Evolutionary conservation across 441 rosid species (phyloP).

Genomic region (Populus tomentosa): DNA sequence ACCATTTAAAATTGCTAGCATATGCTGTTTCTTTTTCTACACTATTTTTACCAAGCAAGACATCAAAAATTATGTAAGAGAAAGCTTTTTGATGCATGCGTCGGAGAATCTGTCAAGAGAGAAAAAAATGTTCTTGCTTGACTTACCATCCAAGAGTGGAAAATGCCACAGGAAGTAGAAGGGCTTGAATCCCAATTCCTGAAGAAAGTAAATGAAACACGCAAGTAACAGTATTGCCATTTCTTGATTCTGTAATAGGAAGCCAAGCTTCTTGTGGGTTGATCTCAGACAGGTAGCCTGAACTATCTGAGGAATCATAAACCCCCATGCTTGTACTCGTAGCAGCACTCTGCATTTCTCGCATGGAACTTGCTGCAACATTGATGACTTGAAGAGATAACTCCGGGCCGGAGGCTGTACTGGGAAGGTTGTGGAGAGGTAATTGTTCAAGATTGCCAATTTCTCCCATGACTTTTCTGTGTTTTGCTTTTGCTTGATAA

Average conservation of each 20-base stretch:
- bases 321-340: neutral
- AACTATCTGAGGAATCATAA: neutral
- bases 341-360: neutral
- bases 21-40: too few relatives aligned
- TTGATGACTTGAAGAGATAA: conserved; percentile 8
- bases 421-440: neutral
- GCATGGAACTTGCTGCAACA: neutral
- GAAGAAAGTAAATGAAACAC: conserved; percentile 61
- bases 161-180: conserved; percentile 66
- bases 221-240: conserved; percentile 42
- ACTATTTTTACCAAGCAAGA: neutral
- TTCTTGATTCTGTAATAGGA: conserved; percentile 80
- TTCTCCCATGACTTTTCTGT: conserved; percentile 9
- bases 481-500: neutral
- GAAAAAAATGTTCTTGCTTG: neutral
- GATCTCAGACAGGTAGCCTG: too few relatives aligned
- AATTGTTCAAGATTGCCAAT: neutral
- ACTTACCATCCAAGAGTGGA: conserved; percentile 63
- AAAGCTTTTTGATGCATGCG: neutral
- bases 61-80: neutral
- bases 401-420: neutral
- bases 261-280: conserved; percentile 47
- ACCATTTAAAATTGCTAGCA: too few relatives aligned
- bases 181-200: conserved; percentile 62
- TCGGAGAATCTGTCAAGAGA: too few relatives aligned